These are phyloP conservation scores for Hanseniaspora thailandica DNA, from an alignment of 805 yeast genomes.

Conservation along the genomic window DNA sequence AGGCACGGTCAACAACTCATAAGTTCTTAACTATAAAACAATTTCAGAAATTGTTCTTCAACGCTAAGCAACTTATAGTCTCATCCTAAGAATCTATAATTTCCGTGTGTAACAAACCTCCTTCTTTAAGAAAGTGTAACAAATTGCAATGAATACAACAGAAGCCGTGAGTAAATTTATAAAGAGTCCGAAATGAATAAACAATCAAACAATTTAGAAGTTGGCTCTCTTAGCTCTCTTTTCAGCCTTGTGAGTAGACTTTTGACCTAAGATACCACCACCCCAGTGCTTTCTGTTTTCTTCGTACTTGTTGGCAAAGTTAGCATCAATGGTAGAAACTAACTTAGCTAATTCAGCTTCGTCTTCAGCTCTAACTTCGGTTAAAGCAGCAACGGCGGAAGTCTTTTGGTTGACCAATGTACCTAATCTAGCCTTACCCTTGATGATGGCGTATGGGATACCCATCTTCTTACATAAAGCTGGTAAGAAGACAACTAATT, in stretches of 20 bases:
- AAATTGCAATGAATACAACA: too few species aligned
- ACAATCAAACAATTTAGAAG: constrained; percentile 4
- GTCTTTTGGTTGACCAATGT: constrained; percentile 96
- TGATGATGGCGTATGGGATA: constrained; percentile 95
- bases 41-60: constrained; percentile 1
- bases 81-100: constrained; percentile 15
- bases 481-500: constrained; percentile 92
- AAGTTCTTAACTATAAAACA: constrained; percentile 11
- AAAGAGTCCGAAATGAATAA: too few species aligned
- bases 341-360: constrained; percentile 89
- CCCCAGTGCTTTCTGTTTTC: constrained; percentile 99
- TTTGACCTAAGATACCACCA: constrained; percentile 96
- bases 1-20: constrained; percentile 15
- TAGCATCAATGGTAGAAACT: constrained; percentile 83
- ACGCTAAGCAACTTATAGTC: constrained; percentile 15
- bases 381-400: constrained; percentile 92
- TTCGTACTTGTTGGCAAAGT: constrained; percentile 89
- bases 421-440: constrained; percentile 98
- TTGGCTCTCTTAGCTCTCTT: constrained; percentile 54
- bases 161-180: too few species aligned
- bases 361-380: constrained; percentile 90
- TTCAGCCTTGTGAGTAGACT: constrained; percentile 75
- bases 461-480: constrained; percentile 99
- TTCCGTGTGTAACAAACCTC: neutral
- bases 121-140: neutral